A percentile compares a stretch with the other conserved stretches of the same genome.
These are phyloP conservation scores for Boletus sp. DNA, from an alignment of 1,284 basidiomycete species.

Conservation along the genomic window DNA sequence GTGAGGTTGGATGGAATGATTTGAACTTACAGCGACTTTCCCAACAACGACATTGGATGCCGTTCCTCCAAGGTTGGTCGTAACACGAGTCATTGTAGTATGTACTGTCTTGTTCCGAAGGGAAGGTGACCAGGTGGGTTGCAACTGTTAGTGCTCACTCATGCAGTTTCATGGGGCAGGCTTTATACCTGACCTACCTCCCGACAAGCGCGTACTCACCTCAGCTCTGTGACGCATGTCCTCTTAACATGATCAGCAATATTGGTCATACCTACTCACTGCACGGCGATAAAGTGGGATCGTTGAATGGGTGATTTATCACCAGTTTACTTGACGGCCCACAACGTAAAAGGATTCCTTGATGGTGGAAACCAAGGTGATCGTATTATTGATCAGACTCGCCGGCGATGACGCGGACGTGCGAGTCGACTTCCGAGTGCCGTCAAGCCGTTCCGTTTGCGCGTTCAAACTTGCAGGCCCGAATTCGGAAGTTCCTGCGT, in stretches of 20 bases:
- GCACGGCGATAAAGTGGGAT: too few relatives aligned
- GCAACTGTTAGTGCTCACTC: background rate
- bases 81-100: conserved; percentile 19
- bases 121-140: background rate
- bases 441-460: background rate
- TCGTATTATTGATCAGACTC: background rate
- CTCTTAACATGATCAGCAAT: background rate
- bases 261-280: background rate
- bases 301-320: too few relatives aligned
- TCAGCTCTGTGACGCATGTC: background rate
- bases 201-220: background rate
- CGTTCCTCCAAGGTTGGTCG: conserved; percentile 36
- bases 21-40: conserved; percentile 37
- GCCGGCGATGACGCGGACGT: background rate
- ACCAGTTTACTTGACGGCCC: too few relatives aligned
- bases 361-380: background rate
- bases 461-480: too few relatives aligned
- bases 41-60: conserved; percentile 29
- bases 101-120: background rate
- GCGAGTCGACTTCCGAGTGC: background rate
- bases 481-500: too few relatives aligned
- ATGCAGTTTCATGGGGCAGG: background rate
- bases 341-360: too few relatives aligned
- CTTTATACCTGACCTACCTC: background rate
- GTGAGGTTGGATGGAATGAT: background rate